Evolutionary conservation across 495 filamentous ascomycete genomes (phyloP), one percentile per base, ranked within the genome.

Genomic region (Platismatia glauca): DNA sequence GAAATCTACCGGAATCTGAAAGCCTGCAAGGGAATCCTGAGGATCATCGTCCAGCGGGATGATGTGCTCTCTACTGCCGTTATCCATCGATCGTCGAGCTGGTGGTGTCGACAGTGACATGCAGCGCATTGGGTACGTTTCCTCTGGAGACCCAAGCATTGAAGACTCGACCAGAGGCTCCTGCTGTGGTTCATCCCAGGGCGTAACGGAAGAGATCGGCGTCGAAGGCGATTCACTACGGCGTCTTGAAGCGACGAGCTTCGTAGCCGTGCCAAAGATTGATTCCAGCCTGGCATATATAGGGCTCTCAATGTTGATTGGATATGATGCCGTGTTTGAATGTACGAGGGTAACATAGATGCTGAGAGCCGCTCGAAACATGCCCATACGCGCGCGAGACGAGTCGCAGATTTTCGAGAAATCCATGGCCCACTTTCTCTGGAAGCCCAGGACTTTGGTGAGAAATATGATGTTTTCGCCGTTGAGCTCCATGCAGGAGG

Each of bases 391-490:
- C 69, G 65, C 73, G 67, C 69, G 66, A 66, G 43, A 68, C 53
- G 43, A 70, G 64, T 65, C 69, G 24, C 73, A 58, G 64, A 20
- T 62, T 38, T 48, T 59, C 7, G 61, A n/a, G 50, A 63, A 65
- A 52, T 44, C 44, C 33, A 38, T 39, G 33, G 18, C 27, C 57
- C 77, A 79, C 24, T 62, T 57, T 52, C 58, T 57, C 66, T 81
- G 83, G 82, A 83, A 88, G 37, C 81, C 76, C 20, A 79, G 70
- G 29, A 86, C 76, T 61, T 76, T 71, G 34, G 76, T 83, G 2
- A 87, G 77, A 75, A 88, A 88, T 63, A 82, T 78, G 56, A 88
- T 82, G 72, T 87, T 88, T 70, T 87, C 85, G 37, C 82, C 84
- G 22, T 84, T 86, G 69, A 87, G 86, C 60, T 87, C 85, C 61